phyloP scores from a whole-genome alignment of 2,329 filamentous ascomycete genomes.

The Falciphora oryzae region DNA sequence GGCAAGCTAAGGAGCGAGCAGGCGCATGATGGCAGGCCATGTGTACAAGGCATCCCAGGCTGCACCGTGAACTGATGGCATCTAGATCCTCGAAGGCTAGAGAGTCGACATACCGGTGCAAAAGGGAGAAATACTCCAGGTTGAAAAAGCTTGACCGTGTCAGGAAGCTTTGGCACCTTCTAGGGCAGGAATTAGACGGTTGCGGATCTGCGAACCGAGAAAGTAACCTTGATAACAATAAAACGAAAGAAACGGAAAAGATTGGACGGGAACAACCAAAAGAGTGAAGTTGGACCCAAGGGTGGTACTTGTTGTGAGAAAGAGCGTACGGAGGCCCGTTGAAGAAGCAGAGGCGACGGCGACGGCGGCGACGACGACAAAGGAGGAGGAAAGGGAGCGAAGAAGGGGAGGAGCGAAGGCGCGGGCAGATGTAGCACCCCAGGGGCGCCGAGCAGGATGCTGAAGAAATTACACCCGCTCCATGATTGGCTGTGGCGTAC shows the following conservation, averaged over 20 bases:
- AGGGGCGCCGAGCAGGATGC: background rate
- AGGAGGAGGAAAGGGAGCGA: slow-evolving; percentile 10
- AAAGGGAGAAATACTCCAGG: slow-evolving; percentile 16
- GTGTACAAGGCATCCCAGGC: background rate
- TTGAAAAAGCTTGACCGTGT: background rate
- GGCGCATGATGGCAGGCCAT: background rate
- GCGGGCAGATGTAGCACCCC: slow-evolving; percentile 5
- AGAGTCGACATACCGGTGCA: slow-evolving; percentile 12
- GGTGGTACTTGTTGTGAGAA: slow-evolving; percentile 5
- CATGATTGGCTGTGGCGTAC: slow-evolving; percentile 1
- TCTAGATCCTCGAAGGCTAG: background rate
- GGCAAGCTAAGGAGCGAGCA: background rate
- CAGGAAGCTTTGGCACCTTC: background rate
- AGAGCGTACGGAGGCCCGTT: background rate
- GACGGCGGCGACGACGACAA: background rate
- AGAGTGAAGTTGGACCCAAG: slow-evolving; percentile 40
- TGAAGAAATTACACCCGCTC: slow-evolving; percentile 4
- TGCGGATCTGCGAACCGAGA: slow-evolving; percentile 1
- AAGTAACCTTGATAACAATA: slow-evolving; percentile 10
- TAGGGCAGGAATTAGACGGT: background rate
- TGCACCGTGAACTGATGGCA: background rate
- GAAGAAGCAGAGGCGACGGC: slow-evolving; percentile 2
- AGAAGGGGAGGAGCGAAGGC: slow-evolving; percentile 33
- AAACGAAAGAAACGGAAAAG: slow-evolving; percentile 26
- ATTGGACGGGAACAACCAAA: slow-evolving; percentile 41